These are phyloP conservation scores for Asterionellopsis glacialis DNA, from an alignment of 108 stramenopile genomes.

Conservation along the genomic window DNA sequence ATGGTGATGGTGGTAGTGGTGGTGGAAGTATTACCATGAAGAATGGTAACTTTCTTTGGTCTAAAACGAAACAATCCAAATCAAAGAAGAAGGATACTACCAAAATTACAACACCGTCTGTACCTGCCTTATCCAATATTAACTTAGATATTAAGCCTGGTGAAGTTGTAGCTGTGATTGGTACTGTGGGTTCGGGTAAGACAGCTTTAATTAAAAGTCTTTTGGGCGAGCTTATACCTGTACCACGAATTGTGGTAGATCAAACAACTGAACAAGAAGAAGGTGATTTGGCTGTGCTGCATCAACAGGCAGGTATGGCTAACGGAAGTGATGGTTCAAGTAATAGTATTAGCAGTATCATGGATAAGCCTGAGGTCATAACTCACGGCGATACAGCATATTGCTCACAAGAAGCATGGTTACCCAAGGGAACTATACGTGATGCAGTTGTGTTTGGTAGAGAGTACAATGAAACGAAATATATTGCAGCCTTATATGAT, in stretches of 20 bases:
- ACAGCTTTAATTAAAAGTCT: slow-evolving; percentile 70
- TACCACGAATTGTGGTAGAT: slow-evolving; percentile 45
- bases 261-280: slow-evolving; percentile 1
- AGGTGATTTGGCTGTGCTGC: too few relatives aligned
- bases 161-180: slow-evolving; percentile 82
- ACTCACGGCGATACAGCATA: slow-evolving; percentile 59
- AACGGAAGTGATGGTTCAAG: not conserved
- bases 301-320: not conserved
- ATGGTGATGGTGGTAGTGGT: not conserved
- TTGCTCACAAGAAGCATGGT: slow-evolving; percentile 82
- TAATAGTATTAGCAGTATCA: slow-evolving; percentile 1
- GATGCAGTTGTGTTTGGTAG: slow-evolving; percentile 82
- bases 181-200: slow-evolving; percentile 88
- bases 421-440: slow-evolving; percentile 73
- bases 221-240: slow-evolving; percentile 82
- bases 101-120: slow-evolving; percentile 8
- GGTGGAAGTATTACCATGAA: slow-evolving; percentile 63
- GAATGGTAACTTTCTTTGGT: slow-evolving; percentile 74
- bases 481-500: slow-evolving; percentile 45
- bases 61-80: slow-evolving; percentile 15
- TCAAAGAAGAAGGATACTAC: too few relatives aligned
- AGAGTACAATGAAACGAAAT: slow-evolving; percentile 66
- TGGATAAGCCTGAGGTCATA: slow-evolving; percentile 39
- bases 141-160: slow-evolving; percentile 56
- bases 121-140: slow-evolving; percentile 53